Evolutionary conservation across 2,329 filamentous ascomycete species (phyloP).

Genomic region (Akanthomyces muscarius): DNA sequence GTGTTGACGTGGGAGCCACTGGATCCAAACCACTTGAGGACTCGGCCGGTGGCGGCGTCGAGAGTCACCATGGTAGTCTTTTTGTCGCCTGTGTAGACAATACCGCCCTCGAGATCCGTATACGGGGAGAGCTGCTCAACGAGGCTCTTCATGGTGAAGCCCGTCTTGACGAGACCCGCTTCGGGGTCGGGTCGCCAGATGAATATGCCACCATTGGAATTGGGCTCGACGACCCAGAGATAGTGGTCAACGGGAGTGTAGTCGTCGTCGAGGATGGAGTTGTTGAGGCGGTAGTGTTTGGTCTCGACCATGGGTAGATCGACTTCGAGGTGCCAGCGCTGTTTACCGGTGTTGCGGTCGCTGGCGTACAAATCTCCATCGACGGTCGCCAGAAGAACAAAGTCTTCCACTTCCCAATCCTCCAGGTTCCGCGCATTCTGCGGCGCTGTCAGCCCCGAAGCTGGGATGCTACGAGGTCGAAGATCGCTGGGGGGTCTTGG

Average conservation of each 20-base stretch:
- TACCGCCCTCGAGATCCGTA: conserved; percentile 66
- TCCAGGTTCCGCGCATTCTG: conserved; percentile 93
- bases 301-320: conserved; percentile 90
- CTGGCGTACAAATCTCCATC: conserved; percentile 92
- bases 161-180: conserved; percentile 60
- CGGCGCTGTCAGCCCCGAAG: conserved; percentile 72
- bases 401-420: conserved; percentile 99
- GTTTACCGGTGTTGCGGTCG: conserved; percentile 79
- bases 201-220: conserved; percentile 79
- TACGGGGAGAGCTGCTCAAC: conserved; percentile 81
- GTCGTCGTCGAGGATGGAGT: conserved; percentile 55
- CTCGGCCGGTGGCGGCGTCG: conserved; percentile 77
- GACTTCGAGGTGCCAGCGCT: conserved; percentile 80
- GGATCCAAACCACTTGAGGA: conserved; percentile 80
- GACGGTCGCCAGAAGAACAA: conserved; percentile 99
- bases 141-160: conserved; percentile 76
- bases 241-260: conserved; percentile 73
- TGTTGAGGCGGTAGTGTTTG: conserved; percentile 70
- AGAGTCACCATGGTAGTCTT: conserved; percentile 85
- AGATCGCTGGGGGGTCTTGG: conserved; percentile 64
- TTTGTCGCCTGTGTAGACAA: conserved; percentile 89
- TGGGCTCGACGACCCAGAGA: conserved; percentile 93
- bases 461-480: conserved; percentile 51
- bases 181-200: conserved; percentile 68
- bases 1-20: conserved; percentile 64